phyloP scores from a whole-genome alignment of 2,329 filamentous ascomycete genomes.

The Penicillium crustosum region DNA sequence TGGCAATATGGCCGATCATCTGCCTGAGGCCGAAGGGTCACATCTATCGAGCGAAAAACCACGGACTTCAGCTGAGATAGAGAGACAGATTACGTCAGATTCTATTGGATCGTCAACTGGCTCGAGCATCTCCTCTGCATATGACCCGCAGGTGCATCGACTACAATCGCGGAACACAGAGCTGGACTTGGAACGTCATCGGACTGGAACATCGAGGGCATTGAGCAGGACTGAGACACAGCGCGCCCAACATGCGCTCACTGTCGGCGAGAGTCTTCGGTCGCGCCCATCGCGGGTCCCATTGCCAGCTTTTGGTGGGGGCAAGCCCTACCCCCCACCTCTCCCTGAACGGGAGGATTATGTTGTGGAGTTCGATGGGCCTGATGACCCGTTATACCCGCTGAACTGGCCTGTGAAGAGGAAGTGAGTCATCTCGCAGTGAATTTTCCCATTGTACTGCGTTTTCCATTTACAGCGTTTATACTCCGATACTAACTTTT shows the following conservation, averaged over 20 bases:
- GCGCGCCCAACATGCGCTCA: conserved; percentile 41
- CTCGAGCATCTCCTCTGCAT: conserved; percentile 30
- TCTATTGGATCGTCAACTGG: conserved; percentile 19
- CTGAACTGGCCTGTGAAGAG: conserved; percentile 53
- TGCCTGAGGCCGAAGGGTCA: not conserved
- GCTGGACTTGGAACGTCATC: conserved; percentile 32
- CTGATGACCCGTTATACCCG: conserved; percentile 52
- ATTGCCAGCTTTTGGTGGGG: conserved; percentile 33
- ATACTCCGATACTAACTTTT: not conserved
- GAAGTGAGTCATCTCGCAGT: conserved; percentile 37
- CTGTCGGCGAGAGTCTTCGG: conserved; percentile 32
- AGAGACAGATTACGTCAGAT: conserved; percentile 15
- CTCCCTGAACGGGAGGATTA: conserved; percentile 55
- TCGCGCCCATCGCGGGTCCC: conserved; percentile 26
- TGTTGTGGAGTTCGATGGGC: conserved; percentile 55
- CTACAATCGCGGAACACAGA: conserved; percentile 35
- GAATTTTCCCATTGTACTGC: not conserved
- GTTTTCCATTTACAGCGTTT: not conserved
- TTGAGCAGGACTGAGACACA: conserved; percentile 35
- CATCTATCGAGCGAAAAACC: conserved; percentile 2
- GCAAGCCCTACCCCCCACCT: conserved; percentile 53
- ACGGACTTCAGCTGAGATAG: conserved; percentile 10
- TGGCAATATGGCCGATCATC: conserved; percentile 7
- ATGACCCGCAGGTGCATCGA: conserved; percentile 28
- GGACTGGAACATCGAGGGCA: conserved; percentile 24